Base-by-base conservation (phyloP, 2,329 filamentous ascomycete species). In the Colletotrichum destructivum region DNA sequence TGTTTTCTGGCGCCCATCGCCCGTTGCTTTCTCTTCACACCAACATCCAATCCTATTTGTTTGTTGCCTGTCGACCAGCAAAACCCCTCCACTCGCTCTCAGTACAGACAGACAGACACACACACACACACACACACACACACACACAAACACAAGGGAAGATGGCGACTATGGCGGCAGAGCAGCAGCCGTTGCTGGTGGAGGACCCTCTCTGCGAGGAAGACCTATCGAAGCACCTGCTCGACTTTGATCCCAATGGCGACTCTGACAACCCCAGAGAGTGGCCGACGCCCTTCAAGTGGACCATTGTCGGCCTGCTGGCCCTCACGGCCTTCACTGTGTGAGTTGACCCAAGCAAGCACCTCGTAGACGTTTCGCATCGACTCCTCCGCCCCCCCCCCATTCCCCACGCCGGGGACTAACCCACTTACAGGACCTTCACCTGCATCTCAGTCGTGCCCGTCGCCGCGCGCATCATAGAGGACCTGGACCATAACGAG, bases 401-500 rank as follows among this genome's bases (percentile, higher is more conserved):
- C 23, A 35, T 15, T 21, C 35, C 16, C 4, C 16, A 31, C 1
- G 38, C n/a, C 46, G 31, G 31, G 9, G 40, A 40, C 60, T 55
- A 54, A 54, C 51, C 15, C 1, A 13, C 16, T 16, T 42, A 1
- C 64, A 89, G 88, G 4, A 89, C 88, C 3, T 88, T 90, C 73
- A 89, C 87, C 8, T 90, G 88, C 78, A 87, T 89, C 67, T 85
- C 84, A 0, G 82, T 89, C 1, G 86, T 89, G 1, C 88, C 88
- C 0, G 82, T 90, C 61, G 87, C 88, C 8, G 81, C 80, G 47
- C 81, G 80, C 57, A 89, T 90, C 73, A 84, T 88, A 26, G 75
- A 79, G 2, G 88, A 90, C 69, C 82, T 86, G 59, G 78, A 83
- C 69, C 63, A 75, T 21, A 79, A 81, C n/a, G 74, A 77, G 12